Base-by-base conservation (phyloP, 805 yeast species). In the Candida jianshihensis region DNA sequence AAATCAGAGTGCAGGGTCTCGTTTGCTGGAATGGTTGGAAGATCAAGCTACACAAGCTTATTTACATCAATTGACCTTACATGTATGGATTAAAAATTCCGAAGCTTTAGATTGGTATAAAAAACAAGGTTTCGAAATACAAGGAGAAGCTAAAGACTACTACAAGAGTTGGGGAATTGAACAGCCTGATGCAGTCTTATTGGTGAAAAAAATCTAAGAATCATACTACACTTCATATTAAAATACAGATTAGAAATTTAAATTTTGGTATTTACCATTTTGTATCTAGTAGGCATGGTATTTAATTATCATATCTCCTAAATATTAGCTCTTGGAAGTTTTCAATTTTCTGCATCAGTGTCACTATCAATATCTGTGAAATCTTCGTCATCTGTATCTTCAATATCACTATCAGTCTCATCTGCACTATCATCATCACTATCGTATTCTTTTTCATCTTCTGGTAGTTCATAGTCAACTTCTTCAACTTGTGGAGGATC, bases 361-460 rank as follows among this genome's bases (percentile, higher is more conserved):
- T 78, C 85, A 3, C 81, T 74, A 47, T 78, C 78, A 26, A 73
- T 67, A 48, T 76, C 84, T 14, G 73, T 65, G 40, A 61, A 60
- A 28, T 59, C 65, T 19, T 60, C 64, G 16, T 53, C 60, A 26
- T 58, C 64, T 17, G 65, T 73, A 11, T 57, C 62, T 25, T 64
- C 65, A 31, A 66, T 72, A 33, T 66, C 70, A 18, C 59, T 63
- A n/a, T 60, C 68, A 7, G 57, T 61, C 10, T 61, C 70, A 17
- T 56, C 70, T 13, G 65, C 73, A 18, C 59, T 69, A 13, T 59
- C 66, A 12, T 61, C 66, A 22, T 51, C 61, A 20, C 57, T 75
- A 19, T 89, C 90, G 45, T 81, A 72, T 51, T 81, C 89, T 51
- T 22, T 19, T 6, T 24, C 84, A 3, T 87, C 82, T 36, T 76